These are phyloP conservation scores for Pseudomonodictys pantanalensis DNA, from an alignment of 495 filamentous ascomycete genomes.

Conservation along the genomic window DNA sequence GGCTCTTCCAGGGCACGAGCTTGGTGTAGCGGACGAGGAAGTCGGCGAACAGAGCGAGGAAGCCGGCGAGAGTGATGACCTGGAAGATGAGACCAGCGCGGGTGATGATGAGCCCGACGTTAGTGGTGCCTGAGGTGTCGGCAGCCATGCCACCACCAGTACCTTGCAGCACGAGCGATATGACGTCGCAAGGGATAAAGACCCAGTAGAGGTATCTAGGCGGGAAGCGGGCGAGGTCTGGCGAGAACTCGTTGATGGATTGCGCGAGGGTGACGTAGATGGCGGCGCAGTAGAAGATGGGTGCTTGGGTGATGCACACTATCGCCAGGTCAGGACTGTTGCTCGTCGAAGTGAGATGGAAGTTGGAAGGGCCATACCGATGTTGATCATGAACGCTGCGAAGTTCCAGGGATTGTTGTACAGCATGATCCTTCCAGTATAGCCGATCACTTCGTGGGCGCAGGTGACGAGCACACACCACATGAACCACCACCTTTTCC, in stretches of 20 bases:
- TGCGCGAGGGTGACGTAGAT: conserved; percentile 6
- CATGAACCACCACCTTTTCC: conserved; percentile 38
- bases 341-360: background rate
- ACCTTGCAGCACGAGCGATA: conserved; percentile 5
- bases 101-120: conserved; percentile 5
- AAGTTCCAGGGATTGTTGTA: conserved; percentile 50
- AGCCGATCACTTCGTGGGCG: conserved; percentile 48
- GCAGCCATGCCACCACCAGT: conserved; percentile 10
- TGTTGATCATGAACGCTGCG: conserved; percentile 51
- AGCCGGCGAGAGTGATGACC: conserved; percentile 11
- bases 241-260: background rate
- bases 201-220: background rate
- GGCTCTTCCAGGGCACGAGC: background rate
- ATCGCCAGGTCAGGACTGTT: too few species aligned
- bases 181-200: conserved; percentile 15
- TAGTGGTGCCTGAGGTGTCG: background rate
- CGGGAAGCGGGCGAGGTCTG: conserved; percentile 1
- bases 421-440: conserved; percentile 49
- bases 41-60: conserved; percentile 3
- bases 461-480: conserved; percentile 37
- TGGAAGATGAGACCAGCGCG: conserved; percentile 16
- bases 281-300: conserved; percentile 3
- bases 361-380: conserved; percentile 17
- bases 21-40: conserved; percentile 3
- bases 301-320: conserved; percentile 11